Evolutionary conservation across 2,329 filamentous ascomycete species (phyloP), one percentile per base, ranked within the genome.

Genomic region (Huntiella omanensis): DNA sequence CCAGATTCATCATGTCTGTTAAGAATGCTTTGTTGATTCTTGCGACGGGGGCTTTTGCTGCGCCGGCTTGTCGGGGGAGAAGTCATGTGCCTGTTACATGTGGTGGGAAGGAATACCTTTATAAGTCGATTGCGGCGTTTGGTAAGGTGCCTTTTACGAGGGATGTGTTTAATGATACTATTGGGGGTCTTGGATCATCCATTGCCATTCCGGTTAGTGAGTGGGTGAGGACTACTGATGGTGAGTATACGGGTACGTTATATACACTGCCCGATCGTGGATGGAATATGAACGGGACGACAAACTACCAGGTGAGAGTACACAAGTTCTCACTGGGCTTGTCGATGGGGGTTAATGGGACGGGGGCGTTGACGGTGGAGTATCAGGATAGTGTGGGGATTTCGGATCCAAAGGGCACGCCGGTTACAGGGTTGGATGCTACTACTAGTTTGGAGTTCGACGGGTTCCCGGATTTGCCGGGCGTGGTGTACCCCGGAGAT

Each of bases 231-330:
- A 12, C 19, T 13, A 3, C 28, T 4, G 28, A 32, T 12, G 40
- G 40, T 15, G 11, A 33, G 40, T 84, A 71, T 60, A 28, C 33
- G 8, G 43, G 17, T 8, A 44, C 32, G 19, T 12, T 44, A 4
- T 44, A 37, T n/a, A 64, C 67, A 10, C 59, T 83, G 12, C 79
- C 80, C 1, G 77, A 83, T 55, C 67, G 78, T 50, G 80, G 80
- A 34, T 84, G 80, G 77, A 83, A 84, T 55, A 83, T 78, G 0
- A 64, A 82, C 53, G 79, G 77, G 39, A 83, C 79, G 6, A 53
- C 78, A 13, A 82, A 82, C 57, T 81, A 70, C 57, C 73, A 81
- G 52, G 68, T 70, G 3, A 70, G 80, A 33, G 67, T 85, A 22
- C 80, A 85, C 59, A 78, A 80, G 55, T 77, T 83, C 57, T 57